Base-by-base conservation (phyloP, 1,139 yeast genomes). In the Hansenula lynferdii region DNA sequence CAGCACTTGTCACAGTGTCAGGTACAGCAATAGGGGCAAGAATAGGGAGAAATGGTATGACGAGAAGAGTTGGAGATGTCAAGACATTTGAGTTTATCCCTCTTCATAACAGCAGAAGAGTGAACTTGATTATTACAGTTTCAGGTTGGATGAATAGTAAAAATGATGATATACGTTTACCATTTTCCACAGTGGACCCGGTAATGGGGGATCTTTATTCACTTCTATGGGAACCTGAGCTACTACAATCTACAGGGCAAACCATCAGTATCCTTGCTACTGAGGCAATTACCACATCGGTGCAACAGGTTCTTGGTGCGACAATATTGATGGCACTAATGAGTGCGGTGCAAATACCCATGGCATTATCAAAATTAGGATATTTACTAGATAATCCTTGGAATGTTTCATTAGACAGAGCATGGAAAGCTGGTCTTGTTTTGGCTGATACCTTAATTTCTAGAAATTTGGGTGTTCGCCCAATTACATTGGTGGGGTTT, bases 81-180 rank as follows among this genome's bases (percentile, higher is more conserved):
- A 78, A 84, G 49, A 90, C 97, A 0, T 94, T 94, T 64, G 97
- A 94, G 54, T 82, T 92, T 57, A 77, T 85, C 41, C 98, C 98
- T 0, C 67, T 94, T 48, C 96, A 89, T 60, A 89, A 92, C 57
- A 89, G 86, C 60, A 85, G 85, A 57, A 71, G 98, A 38, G 82
- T 95, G 2, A 92, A 87, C 54, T 68, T 90, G 45, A 82, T 92
- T 35, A 66, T 94, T n/a, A 89, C 97, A 1, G 90, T 94, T 0
- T 81, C 95, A 40, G 99, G 99, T 1, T 94, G 99, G 99, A 89
- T 92, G 94, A 81, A 84, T 44, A 95, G 97, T 59, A 82, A 80
- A 45, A 77, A 83, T 50, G 99, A 94, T 77, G 99, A 94, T 72
- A 95, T 94, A 14, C 72, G 99, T 56, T 71, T 94, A 45, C 98